Evolutionary conservation across 306 rosid species (phyloP).

Genomic region (Ceratonia siliqua): DNA sequence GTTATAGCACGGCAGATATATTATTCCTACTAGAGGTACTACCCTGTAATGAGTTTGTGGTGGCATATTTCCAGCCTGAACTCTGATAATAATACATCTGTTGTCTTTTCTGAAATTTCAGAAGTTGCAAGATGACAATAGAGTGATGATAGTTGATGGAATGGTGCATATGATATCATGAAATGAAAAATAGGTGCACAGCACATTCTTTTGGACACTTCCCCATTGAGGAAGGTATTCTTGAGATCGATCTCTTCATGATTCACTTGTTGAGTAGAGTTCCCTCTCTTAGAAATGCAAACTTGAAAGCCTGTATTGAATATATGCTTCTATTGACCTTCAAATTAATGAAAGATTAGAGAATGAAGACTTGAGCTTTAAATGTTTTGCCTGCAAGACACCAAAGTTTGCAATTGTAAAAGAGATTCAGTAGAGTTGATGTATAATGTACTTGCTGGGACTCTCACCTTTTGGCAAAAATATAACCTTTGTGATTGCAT

Average conservation of each 20-base stretch:
- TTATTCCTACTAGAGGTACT: conserved; percentile 68
- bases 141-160: conserved; percentile 78
- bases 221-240: conserved; percentile 36
- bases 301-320: neutral
- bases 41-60: neutral
- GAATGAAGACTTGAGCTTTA: neutral
- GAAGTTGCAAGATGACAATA: conserved; percentile 85
- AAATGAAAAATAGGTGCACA: conserved; percentile 21
- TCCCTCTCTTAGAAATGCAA: neutral
- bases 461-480: conserved; percentile 9
- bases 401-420: conserved; percentile 1
- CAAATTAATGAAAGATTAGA: neutral
- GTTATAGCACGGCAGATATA: conserved; percentile 63
- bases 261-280: conserved; percentile 10
- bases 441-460: neutral
- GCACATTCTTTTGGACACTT: conserved; percentile 23
- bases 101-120: conserved; percentile 44
- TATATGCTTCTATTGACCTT: neutral
- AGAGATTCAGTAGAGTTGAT: neutral
- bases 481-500: neutral
- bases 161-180: conserved; percentile 77
- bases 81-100: neutral
- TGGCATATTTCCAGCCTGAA: conserved; percentile 7
- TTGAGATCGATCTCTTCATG: neutral
- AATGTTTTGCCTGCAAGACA: neutral